These are phyloP conservation scores for Scytalidium sp. DNA, from an alignment of 2,329 filamentous ascomycete species.

Conservation along the genomic window DNA sequence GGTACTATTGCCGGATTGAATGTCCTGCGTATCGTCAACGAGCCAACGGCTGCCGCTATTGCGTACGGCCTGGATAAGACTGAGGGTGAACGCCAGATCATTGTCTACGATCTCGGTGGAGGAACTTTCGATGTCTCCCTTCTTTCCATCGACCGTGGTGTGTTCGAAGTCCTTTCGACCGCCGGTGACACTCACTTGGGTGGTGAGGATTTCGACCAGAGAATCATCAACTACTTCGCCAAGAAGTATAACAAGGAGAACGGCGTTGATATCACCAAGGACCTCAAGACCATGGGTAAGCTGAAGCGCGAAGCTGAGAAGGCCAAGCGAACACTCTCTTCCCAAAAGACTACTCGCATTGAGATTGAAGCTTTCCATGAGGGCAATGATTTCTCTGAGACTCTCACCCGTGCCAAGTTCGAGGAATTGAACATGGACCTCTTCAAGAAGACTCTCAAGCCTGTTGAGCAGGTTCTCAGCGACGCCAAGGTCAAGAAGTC, in stretches of 20 bases:
- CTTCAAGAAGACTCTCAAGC: slow-evolving; percentile 99
- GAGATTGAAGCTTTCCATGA: slow-evolving; percentile 98
- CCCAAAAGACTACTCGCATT: slow-evolving; percentile 87
- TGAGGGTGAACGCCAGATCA: slow-evolving; percentile 79
- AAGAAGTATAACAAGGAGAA: slow-evolving; percentile 99
- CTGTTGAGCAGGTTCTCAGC: slow-evolving; percentile 97
- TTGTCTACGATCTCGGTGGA: slow-evolving; percentile 92
- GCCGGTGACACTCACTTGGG: slow-evolving; percentile 96
- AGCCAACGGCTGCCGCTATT: slow-evolving; percentile 92
- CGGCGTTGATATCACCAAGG: slow-evolving; percentile 86
- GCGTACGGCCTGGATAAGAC: slow-evolving; percentile 92
- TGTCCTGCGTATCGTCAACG: slow-evolving; percentile 94
- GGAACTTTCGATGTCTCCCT: slow-evolving; percentile 95
- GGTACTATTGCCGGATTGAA: slow-evolving; percentile 90
- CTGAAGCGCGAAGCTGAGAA: slow-evolving; percentile 99
- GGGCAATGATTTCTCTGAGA: slow-evolving; percentile 98
- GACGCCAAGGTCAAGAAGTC: slow-evolving; percentile 96
- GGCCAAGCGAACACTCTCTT: slow-evolving; percentile 97
- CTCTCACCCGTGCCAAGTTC: slow-evolving; percentile 96
- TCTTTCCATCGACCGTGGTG: slow-evolving; percentile 84
- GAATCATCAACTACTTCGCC: slow-evolving; percentile 92
- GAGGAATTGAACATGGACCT: slow-evolving; percentile 99
- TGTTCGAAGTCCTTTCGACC: slow-evolving; percentile 92
- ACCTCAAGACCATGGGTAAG: slow-evolving; percentile 98
- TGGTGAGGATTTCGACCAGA: slow-evolving; percentile 99